Conservation (phyloP, 129 eudicot species). For the Apium graveolens region DNA sequence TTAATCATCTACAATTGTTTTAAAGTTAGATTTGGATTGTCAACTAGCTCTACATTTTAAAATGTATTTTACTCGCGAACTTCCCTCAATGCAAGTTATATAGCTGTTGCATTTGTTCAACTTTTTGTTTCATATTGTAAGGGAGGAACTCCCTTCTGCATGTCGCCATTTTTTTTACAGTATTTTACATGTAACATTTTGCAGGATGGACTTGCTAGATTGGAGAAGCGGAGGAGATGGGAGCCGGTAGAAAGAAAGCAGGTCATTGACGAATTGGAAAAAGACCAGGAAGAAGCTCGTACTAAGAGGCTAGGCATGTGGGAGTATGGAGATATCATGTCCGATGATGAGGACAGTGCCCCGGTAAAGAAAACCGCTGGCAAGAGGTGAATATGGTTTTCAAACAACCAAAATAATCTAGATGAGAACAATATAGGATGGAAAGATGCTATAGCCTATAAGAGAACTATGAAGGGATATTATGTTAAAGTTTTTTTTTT, state of each 20-base stretch:
- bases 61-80: not conserved
- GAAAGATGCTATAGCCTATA: not conserved
- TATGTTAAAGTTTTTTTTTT: not conserved
- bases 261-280: conserved; percentile 60
- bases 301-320: conserved; percentile 65
- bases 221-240: conserved; percentile 85
- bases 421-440: conserved; percentile 3
- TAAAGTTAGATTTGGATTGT: not conserved
- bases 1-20: not conserved
- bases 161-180: not conserved
- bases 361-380: conserved; percentile 74
- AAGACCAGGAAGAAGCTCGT: conserved; percentile 65
- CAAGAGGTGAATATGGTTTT: conserved; percentile 36
- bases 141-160: not conserved
- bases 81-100: not conserved
- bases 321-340: conserved; percentile 87
- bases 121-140: not conserved
- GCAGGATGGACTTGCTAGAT: conserved; percentile 85
- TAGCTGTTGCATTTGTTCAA: not conserved
- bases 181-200: conserved; percentile 3
- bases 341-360: conserved; percentile 74
- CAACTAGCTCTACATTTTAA: not conserved
- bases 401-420: conserved; percentile 18
- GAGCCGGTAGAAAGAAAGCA: conserved; percentile 59
- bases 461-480: not conserved